Conservation (phyloP, 2,329 filamentous ascomycete species). For the Ceratocystis variospora region DNA sequence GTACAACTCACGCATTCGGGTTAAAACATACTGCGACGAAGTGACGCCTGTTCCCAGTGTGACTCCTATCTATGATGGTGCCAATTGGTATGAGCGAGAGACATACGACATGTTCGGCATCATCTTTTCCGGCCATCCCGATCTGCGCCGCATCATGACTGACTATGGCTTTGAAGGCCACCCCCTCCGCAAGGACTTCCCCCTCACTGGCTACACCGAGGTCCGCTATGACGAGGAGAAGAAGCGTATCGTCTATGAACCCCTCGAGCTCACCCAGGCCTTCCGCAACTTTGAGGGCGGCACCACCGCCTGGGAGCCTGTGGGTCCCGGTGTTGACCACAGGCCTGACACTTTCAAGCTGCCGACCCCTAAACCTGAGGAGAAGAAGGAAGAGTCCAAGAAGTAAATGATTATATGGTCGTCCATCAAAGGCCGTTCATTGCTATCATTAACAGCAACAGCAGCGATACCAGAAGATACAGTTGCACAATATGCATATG, state of each 20-base stretch:
- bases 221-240: slow-evolving; percentile 98
- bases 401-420: slow-evolving; percentile 44
- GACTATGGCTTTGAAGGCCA: slow-evolving; percentile 99
- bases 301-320: slow-evolving; percentile 53
- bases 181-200: slow-evolving; percentile 94
- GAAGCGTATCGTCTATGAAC: slow-evolving; percentile 98
- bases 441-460: not conserved
- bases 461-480: slow-evolving; percentile 9
- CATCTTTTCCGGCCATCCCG: slow-evolving; percentile 90
- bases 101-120: slow-evolving; percentile 96
- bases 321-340: slow-evolving; percentile 56
- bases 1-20: slow-evolving; percentile 89
- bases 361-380: slow-evolving; percentile 88
- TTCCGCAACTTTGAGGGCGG: slow-evolving; percentile 97
- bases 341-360: slow-evolving; percentile 85
- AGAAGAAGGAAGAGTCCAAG: slow-evolving; percentile 80
- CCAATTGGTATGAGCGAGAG: slow-evolving; percentile 98
- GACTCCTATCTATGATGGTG: slow-evolving; percentile 76
- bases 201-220: slow-evolving; percentile 94
- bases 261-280: slow-evolving; percentile 91
- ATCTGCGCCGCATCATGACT: slow-evolving; percentile 95
- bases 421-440: not conserved
- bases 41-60: slow-evolving; percentile 84
- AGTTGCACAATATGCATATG: slow-evolving; percentile 6
- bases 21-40: slow-evolving; percentile 98